Evolutionary conservation across 306 rosid genomes (phyloP), one percentile per base, ranked within the genome.

Genomic region (Prunus armeniaca): DNA sequence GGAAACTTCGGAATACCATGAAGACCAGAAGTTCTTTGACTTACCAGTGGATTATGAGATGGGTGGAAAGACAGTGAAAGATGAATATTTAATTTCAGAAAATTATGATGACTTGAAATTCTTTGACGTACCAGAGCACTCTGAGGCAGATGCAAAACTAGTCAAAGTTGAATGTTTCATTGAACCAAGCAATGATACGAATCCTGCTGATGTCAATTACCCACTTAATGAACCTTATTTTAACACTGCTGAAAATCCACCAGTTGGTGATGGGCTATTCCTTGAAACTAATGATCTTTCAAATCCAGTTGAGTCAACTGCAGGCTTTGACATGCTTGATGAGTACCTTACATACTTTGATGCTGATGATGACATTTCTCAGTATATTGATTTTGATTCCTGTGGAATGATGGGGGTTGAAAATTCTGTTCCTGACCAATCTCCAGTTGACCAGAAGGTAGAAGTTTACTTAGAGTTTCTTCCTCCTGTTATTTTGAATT

Each of bases 231-330:
- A 85, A 24, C 46, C 63, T 28, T 84, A 51, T 79, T 67, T 80
- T 22, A 81, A 86, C 74, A 73, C 86, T 66, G 1, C 50, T 61
- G 86, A 79, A 34, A 46, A 64, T 81, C 78, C 32, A 71, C 75
- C 75, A 19, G 46, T 58, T 43, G 78, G 64, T 74, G 90, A 82
- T 72, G 92, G 81, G 34, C 85, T 82, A 63, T 88, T 71, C 78
- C 69, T 95, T 52, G 97, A 92, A 82, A 69, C 93, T n/a, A 79
- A 92, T 77, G 97, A 95, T 73, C 87, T 90, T 58, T 12, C 70
- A 28, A 72, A 81, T 65, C 88, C 88, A 18, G 22, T 79, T 1
- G 86, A 79, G 79, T 79, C 67, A 0, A 88, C 87, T 78, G 73
- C 55, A 77, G 87, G 65, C 49, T 64, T 75, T 78, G 95, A 72